Conservation (phyloP, 345 rosid genomes). For the Eucalyptus cloeziana region DNA sequence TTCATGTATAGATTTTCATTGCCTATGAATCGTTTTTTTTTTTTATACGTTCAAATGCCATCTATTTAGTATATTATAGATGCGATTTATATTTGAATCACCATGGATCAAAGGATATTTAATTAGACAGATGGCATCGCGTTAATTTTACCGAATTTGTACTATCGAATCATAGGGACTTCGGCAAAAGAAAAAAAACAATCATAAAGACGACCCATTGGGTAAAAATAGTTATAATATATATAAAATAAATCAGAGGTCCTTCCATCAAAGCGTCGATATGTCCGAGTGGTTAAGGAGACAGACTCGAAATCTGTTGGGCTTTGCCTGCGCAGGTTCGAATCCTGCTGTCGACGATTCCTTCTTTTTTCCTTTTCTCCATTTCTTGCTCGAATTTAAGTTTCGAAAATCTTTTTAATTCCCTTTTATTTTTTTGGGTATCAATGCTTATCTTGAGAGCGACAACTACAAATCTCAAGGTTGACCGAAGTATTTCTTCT, state of each 20-base stretch:
- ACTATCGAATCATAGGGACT: not conserved
- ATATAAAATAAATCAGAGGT: no score
- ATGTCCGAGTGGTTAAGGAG: slow-evolving; percentile 99
- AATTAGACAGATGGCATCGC: not conserved
- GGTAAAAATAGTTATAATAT: accelerated
- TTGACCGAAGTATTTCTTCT: not conserved
- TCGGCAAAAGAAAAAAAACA: no score
- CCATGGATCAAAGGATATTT: not conserved
- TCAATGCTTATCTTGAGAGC: not conserved
- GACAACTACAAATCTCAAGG: not conserved
- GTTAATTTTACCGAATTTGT: not conserved
- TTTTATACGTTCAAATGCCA: not conserved
- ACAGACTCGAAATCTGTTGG: slow-evolving; percentile 99
- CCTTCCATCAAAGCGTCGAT: not conserved
- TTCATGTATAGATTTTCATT: not conserved
- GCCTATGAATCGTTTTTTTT: not conserved
- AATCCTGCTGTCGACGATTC: slow-evolving; percentile 96
- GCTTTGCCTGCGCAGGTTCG: slow-evolving; percentile 99
- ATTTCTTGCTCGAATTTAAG: not conserved
- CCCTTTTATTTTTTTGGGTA: not conserved
- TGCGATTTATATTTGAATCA: not conserved
- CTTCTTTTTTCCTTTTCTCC: accelerated
- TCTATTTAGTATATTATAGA: accelerated
- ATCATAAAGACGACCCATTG: not conserved
- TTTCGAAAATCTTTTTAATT: not conserved